Percentiles rank a stretch among this genome's conserved stretches.
Evolutionary conservation across 2,329 filamentous ascomycete genomes (phyloP).

Genomic region (Venturia pyrina): DNA sequence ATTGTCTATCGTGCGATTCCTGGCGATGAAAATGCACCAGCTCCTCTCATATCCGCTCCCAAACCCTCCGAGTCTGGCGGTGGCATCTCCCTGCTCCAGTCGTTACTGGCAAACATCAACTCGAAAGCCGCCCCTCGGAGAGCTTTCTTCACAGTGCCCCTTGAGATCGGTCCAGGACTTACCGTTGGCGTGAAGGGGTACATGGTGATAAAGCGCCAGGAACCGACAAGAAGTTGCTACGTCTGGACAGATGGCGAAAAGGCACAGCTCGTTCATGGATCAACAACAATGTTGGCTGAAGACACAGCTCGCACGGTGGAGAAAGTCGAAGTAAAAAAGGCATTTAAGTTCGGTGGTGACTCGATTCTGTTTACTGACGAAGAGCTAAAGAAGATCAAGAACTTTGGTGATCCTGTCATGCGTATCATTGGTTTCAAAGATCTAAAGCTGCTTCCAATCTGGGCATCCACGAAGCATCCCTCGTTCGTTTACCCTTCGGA

Average conservation of each 20-base stretch:
- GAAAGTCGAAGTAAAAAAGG: conserved; percentile 73
- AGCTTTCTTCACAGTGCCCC: conserved; percentile 73
- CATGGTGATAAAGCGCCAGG: conserved; percentile 76
- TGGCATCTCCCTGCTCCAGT: conserved; percentile 68
- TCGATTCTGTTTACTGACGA: conserved; percentile 78
- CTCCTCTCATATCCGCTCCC: conserved; percentile 42
- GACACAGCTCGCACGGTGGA: conserved; percentile 69
- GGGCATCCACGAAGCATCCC: conserved; percentile 78
- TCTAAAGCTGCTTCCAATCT: conserved; percentile 60
- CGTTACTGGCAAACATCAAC: conserved; percentile 77
- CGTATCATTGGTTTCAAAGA: conserved; percentile 93
- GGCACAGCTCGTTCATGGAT: conserved; percentile 65
- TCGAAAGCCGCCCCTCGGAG: conserved; percentile 81
- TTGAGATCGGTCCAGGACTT: conserved; percentile 78
- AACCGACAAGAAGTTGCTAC: conserved; percentile 71
- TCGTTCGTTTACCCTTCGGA: conserved; percentile 93
- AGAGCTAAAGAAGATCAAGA: conserved; percentile 65
- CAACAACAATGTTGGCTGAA: conserved; percentile 66
- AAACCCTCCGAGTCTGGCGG: conserved; percentile 59
- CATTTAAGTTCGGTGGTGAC: conserved; percentile 91
- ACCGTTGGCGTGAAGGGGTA: conserved; percentile 90
- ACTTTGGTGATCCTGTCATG: conserved; percentile 74
- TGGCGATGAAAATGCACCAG: conserved; percentile 56
- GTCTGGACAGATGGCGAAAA: conserved; percentile 82
- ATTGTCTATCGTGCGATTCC: conserved; percentile 73